These are phyloP conservation scores for Cytospora leucostoma DNA, from an alignment of 2,329 filamentous ascomycete species.

Conservation along the genomic window DNA sequence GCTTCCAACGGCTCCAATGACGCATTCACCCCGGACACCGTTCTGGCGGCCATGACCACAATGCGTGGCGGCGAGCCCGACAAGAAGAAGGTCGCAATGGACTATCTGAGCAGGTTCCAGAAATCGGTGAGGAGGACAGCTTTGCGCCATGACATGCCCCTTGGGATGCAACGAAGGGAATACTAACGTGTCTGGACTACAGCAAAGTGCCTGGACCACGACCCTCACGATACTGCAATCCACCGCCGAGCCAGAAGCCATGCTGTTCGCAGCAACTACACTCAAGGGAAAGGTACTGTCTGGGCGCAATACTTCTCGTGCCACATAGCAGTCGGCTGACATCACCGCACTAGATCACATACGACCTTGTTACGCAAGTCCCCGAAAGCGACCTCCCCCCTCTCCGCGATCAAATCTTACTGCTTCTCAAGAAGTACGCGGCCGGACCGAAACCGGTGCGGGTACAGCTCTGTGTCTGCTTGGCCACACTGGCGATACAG, in stretches of 20 bases:
- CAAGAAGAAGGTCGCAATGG: conserved; percentile 81
- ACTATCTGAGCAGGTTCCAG: conserved; percentile 92
- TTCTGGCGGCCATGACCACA: conserved; percentile 84
- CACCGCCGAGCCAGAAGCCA: conserved; percentile 77
- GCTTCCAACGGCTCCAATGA: conserved; percentile 65
- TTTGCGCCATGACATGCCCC: not conserved
- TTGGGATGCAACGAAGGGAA: too few relatives aligned
- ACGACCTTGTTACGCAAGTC: conserved; percentile 85
- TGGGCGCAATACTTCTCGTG: conserved; percentile 22
- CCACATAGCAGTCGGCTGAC: conserved; percentile 22
- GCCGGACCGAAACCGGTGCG: conserved; percentile 81
- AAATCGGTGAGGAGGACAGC: conserved; percentile 76
- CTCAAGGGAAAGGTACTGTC: conserved; percentile 90
- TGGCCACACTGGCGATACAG: conserved; percentile 93
- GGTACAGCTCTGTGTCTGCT: conserved; percentile 90
- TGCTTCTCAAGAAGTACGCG: conserved; percentile 78
- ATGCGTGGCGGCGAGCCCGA: conserved; percentile 85
- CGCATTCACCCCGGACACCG: conserved; percentile 72
- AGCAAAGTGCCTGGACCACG: conserved; percentile 89
- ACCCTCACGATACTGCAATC: conserved; percentile 87
- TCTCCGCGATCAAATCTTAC: conserved; percentile 81
- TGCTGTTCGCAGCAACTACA: conserved; percentile 94
- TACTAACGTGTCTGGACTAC: conserved; percentile 29
- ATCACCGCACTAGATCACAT: conserved; percentile 72
- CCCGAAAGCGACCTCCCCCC: conserved; percentile 71